Evolutionary conservation across 164 flowering plant species (phyloP), one percentile per base, ranked within the genome.

Genomic region (Litsea cubeba): DNA sequence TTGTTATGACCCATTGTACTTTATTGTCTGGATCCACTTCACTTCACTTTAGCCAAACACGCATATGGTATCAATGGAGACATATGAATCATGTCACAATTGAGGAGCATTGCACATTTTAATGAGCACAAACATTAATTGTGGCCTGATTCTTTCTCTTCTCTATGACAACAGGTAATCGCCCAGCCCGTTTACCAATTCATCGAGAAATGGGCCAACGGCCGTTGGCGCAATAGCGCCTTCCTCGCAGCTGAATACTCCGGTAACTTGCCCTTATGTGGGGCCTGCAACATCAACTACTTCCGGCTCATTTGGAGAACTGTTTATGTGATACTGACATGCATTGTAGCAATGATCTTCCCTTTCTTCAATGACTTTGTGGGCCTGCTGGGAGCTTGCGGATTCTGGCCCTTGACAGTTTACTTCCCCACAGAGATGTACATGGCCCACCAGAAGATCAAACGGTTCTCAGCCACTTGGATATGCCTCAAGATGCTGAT

Each of bases 381-480:
- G 70, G 97, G 95, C 2, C 75, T 94, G 40, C 71, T 94, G 0
- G 98, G 98, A 5, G 94, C 98, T 1, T 81, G 77, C 3, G 82
- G 91, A 0, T 94, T 92, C 69, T 94, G 88, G 84, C 98, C 98
- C 0, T 70, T 94, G 63, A 92, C 98, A 0, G 97, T 92, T 4
- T 94, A 94, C 71, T 94, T 94, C 72, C 98, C 98, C 0, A 74
- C 89, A 17, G 98, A 94, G 77, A 94, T 94, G 97, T 82, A 92
- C 88, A 86, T 94, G 30, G 86, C 85, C 5, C 84, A 77, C 50
- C 51, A 85, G 0, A 89, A 86, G 62, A 63, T 90, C 63, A 81
- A 71, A 0, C 84, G 75, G 68, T 90, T 58, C 57, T 88, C 97
- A 0, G 75, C 71, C 68, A 85, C 77, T 1, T 94, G 97, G 96